Evolutionary conservation across 2,329 filamentous ascomycete species (phyloP).

Genomic region (Daldinia sp.): DNA sequence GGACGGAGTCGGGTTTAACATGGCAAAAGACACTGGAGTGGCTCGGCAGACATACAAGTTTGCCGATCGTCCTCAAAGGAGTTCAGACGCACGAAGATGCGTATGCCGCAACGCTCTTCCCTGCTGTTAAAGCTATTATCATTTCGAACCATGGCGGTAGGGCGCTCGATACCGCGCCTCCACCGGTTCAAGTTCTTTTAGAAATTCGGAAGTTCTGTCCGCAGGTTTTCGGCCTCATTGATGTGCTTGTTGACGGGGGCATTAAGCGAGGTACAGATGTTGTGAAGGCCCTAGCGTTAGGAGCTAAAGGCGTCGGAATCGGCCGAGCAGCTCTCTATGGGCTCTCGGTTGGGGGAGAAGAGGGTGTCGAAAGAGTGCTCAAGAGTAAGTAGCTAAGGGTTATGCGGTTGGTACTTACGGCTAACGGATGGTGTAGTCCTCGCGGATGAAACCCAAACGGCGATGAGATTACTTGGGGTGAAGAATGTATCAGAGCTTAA

Average conservation of each 20-base stretch:
- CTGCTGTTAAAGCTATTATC: constrained; percentile 82
- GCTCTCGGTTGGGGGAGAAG: constrained; percentile 63
- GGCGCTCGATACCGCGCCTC: constrained; percentile 71
- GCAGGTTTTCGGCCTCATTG: constrained; percentile 51
- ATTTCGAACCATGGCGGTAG: constrained; percentile 92
- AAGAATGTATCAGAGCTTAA: constrained; percentile 42
- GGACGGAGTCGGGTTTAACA: constrained; percentile 84
- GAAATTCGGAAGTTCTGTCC: constrained; percentile 53
- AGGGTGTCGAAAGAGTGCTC: constrained; percentile 68
- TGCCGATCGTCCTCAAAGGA: constrained; percentile 94
- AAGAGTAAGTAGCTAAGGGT: constrained; percentile 60
- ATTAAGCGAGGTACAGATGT: constrained; percentile 55
- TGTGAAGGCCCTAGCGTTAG: constrained; percentile 55
- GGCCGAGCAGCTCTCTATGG: constrained; percentile 61
- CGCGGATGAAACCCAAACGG: constrained; percentile 46
- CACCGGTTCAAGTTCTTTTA: constrained; percentile 52
- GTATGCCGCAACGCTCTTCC: constrained; percentile 75
- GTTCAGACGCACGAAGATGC: constrained; percentile 94
- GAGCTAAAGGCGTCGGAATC: constrained; percentile 56
- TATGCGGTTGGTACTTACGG: constrained; percentile 13
- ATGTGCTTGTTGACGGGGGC: constrained; percentile 54
- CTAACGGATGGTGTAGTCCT: constrained; percentile 37
- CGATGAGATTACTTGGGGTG: constrained; percentile 48
- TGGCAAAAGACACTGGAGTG: constrained; percentile 86
- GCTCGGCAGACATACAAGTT: constrained; percentile 80